Evolutionary conservation across 805 yeast genomes (phyloP).

Genomic region (Candida peoriensis): DNA sequence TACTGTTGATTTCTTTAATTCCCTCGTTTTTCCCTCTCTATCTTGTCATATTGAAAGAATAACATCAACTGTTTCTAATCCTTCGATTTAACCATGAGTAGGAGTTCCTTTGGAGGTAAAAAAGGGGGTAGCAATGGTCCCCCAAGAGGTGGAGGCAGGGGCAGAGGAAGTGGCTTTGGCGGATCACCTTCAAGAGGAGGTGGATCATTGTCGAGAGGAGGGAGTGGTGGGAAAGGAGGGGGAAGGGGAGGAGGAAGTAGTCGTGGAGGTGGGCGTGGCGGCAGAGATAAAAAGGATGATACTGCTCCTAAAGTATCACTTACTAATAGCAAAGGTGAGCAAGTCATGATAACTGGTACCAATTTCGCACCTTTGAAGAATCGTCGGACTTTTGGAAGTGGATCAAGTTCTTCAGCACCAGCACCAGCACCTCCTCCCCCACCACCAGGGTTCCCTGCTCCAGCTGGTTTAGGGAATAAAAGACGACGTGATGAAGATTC

Average conservation of each 20-base stretch:
- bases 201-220: slow-evolving; percentile 4
- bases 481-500: slow-evolving; percentile 7
- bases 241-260: slow-evolving; percentile 1
- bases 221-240: slow-evolving; percentile 3
- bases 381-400: slow-evolving; percentile 7
- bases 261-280: slow-evolving; percentile 1
- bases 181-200: background rate
- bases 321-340: background rate
- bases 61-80: no score
- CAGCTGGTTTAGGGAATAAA: slow-evolving; percentile 8
- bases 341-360: slow-evolving; percentile 9
- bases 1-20: no score
- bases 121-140: slow-evolving; percentile 1
- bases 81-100: no score
- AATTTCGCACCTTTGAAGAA: slow-evolving; percentile 12
- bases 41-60: no score
- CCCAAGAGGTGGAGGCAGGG: background rate
- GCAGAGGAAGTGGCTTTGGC: slow-evolving; percentile 1
- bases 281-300: background rate
- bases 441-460: background rate
- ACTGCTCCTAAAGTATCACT: background rate
- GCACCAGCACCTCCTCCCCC: background rate
- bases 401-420: background rate
- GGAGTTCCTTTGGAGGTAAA: background rate
- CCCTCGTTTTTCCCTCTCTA: no score